Percentiles rank a stretch among this genome's conserved stretches.
Conservation (phyloP, 139 green algal species). For the Trebouxia sp. region DNA sequence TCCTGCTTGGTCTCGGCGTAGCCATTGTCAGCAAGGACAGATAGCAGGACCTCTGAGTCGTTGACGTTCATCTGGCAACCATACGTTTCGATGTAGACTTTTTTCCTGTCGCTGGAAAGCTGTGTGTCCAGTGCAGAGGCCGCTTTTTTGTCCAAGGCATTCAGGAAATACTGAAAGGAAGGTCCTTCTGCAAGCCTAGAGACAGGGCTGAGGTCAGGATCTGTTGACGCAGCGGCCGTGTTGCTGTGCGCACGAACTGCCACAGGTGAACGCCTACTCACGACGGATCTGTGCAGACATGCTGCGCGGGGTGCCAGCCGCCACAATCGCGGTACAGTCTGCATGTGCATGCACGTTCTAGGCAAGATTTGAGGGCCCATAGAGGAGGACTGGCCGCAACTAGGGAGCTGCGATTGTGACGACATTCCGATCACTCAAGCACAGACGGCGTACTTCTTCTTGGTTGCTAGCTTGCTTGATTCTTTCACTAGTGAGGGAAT, state of each 20-base stretch:
- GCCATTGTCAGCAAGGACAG: slow-evolving; percentile 60
- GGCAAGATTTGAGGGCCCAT: not conserved
- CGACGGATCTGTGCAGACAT: not conserved
- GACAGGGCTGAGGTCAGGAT: not conserved
- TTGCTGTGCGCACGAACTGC: not conserved
- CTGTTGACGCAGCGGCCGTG: not conserved
- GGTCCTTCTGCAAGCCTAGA: not conserved
- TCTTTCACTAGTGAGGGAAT: too few species aligned
- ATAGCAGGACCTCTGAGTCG: slow-evolving; percentile 77
- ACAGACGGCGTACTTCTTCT: too few species aligned
- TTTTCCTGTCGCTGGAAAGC: not conserved
- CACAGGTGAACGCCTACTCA: not conserved
- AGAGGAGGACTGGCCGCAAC: too few species aligned
- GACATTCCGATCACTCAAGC: too few species aligned
- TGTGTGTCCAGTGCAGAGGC: not conserved
- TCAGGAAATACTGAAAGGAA: slow-evolving; percentile 8
- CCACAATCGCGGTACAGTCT: not conserved
- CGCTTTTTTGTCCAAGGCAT: not conserved
- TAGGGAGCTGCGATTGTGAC: too few species aligned
- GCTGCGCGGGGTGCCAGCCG: not conserved
- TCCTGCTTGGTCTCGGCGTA: slow-evolving; percentile 44
- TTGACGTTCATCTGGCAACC: slow-evolving; percentile 88
- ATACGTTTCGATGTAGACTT: slow-evolving; percentile 75
- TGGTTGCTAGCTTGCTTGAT: too few species aligned
- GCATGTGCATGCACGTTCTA: not conserved